Base-by-base conservation (phyloP, 768 basidiomycete species). In the Termitomyces sp. region DNA sequence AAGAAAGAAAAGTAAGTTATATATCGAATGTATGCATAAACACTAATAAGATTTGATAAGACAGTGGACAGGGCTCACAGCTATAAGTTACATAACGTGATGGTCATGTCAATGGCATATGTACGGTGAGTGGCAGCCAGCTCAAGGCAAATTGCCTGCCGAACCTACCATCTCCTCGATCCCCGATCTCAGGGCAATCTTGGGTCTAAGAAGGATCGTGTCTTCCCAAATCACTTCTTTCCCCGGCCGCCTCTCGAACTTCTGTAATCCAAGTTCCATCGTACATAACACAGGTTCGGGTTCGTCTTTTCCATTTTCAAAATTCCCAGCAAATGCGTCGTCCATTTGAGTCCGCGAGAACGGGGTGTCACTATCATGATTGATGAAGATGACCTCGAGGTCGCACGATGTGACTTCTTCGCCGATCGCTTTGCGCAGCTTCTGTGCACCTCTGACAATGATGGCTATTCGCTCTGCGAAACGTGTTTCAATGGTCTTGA, bases 321-420 rank as follows among this genome's bases (percentile, higher is more conserved):
- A 53, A n/a, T 62, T 54, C 49, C 53, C 37, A 11, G 66, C 65
- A 58, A 80, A 70, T 5, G 75, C 74, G 53, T 79, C 76, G 31
- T 82, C 77, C 83, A 86, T 82, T 46, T 64, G 67, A 1, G 57
- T 54, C 0, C 62, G 58, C 53, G 79, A 73, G 43, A 77, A 85
- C 34, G 51, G 52, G 0, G 75, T 71, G 17, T 78, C n/a, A n/a
- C n/a, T n/a, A n/a, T n/a, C 80, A 5, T 77, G 75, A 1, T 69
- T 60, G 42, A 77, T 73, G 46, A 79, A 78, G 10, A 81, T 63
- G 17, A 79, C 73, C 65, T 84, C 81, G 58, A 86, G 63, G 60
- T 86, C 84, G 52, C 78, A 80, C 2, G 77, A 80, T 2, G 81
- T 81, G 45, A 87, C 73, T 50, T 80, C 81, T 66, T 85, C 82